Conservation (phyloP, 2,329 filamentous ascomycete genomes). For the Chrysosporium keratinophilum region DNA sequence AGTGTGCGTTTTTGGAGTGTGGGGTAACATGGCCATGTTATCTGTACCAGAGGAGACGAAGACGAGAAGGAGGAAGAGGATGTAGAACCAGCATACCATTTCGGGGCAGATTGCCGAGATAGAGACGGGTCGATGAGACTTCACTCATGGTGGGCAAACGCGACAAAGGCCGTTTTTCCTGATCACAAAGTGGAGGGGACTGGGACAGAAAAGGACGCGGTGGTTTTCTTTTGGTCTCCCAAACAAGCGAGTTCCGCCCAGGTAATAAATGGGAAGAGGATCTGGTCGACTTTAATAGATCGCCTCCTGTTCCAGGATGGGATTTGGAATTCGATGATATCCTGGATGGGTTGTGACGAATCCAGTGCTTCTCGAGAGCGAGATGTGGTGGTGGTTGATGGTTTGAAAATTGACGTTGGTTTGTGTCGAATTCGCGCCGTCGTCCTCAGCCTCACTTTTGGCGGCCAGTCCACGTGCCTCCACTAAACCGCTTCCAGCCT, state of each 20-base stretch:
- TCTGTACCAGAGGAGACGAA: slow-evolving; percentile 12
- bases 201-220: slow-evolving; percentile 1
- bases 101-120: slow-evolving; percentile 93
- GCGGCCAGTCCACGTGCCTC: slow-evolving; percentile 7
- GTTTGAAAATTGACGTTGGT: neutral
- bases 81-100: slow-evolving; percentile 58
- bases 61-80: slow-evolving; percentile 12
- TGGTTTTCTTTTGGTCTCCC: neutral
- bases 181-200: neutral
- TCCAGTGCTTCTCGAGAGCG: neutral
- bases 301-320: neutral
- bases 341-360: slow-evolving; percentile 2
- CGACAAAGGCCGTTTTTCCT: neutral
- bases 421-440: neutral
- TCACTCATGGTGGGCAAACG: slow-evolving; percentile 53
- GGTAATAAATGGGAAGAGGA: neutral
- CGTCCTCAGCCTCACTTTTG: slow-evolving; percentile 11
- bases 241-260: neutral
- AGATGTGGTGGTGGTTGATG: neutral
- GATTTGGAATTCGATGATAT: neutral
- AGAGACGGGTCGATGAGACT: slow-evolving; percentile 89
- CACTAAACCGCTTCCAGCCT: slow-evolving; percentile 11
- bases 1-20: neutral
- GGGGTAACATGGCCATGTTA: slow-evolving; percentile 11
- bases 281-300: slow-evolving; percentile 2